Conservation (phyloP, 2,329 filamentous ascomycete species). For the Thyridium curvatum region DNA sequence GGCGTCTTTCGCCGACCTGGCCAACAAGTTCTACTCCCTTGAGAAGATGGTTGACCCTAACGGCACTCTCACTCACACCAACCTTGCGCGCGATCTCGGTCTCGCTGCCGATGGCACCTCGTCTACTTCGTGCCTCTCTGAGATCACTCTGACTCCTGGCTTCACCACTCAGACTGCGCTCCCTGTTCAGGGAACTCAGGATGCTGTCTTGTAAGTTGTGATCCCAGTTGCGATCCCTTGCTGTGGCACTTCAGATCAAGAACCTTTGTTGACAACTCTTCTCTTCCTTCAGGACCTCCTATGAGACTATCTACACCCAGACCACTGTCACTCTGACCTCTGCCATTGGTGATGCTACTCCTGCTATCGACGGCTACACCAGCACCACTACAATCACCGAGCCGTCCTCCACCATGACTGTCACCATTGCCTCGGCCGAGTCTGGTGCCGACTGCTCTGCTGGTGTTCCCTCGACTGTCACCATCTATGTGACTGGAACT, state of each 20-base stretch:
- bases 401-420: slow-evolving; percentile 1
- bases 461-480: slow-evolving; percentile 1
- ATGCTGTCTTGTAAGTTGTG: no score
- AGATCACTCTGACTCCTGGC: background rate
- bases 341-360: background rate
- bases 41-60: no score
- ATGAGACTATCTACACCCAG: no score
- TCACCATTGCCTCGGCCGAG: background rate
- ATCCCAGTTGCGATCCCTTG: no score
- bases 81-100: background rate
- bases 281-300: no score
- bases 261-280: no score
- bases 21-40: background rate
- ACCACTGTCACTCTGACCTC: background rate
- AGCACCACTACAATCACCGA: background rate
- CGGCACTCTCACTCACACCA: no score
- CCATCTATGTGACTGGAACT: slow-evolving; percentile 5
- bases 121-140: background rate
- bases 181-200: no score
- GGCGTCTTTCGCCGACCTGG: no score
- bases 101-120: background rate
- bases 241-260: no score
- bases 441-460: background rate
- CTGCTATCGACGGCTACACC: background rate
- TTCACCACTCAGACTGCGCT: background rate